These are phyloP conservation scores for Pisolithus marmoratus DNA, from an alignment of 768 basidiomycete genomes.

Conservation along the genomic window DNA sequence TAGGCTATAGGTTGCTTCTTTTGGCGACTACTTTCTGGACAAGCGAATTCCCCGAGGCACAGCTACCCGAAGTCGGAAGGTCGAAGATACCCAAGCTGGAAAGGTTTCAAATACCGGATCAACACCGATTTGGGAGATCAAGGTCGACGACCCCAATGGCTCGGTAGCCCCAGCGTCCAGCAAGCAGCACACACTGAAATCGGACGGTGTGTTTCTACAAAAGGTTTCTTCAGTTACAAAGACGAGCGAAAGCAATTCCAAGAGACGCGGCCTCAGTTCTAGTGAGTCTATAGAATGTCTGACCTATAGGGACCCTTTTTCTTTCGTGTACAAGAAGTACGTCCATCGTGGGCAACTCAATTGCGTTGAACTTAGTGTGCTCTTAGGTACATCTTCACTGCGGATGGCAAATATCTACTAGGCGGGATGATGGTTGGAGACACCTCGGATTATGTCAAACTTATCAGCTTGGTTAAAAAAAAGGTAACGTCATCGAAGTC, in stretches of 20 bases:
- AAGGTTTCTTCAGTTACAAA: neutral
- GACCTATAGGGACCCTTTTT: constrained; percentile 68
- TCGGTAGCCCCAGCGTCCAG: neutral
- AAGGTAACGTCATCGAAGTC: constrained; percentile 33
- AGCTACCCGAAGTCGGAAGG: neutral
- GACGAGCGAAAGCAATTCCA: constrained; percentile 6
- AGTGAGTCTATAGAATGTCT: constrained; percentile 50
- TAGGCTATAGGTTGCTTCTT: constrained; percentile 47
- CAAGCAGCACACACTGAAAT: constrained; percentile 13
- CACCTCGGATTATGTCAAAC: constrained; percentile 59
- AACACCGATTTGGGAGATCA: constrained; percentile 12
- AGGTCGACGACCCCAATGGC: neutral
- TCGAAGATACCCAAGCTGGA: neutral
- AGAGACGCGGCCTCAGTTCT: constrained; percentile 8
- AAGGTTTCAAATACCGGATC: neutral
- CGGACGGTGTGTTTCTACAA: neutral
- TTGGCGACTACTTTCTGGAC: constrained; percentile 71
- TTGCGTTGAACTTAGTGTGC: neutral
- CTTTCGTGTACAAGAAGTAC: constrained; percentile 63
- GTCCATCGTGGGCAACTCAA: neutral
- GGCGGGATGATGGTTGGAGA: constrained; percentile 84
- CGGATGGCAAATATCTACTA: constrained; percentile 64
- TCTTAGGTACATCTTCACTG: constrained; percentile 56
- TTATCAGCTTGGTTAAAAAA: constrained; percentile 67
- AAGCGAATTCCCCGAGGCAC: constrained; percentile 23